Conservation (phyloP, 1,284 basidiomycete species). For the Naganishia sp. region DNA sequence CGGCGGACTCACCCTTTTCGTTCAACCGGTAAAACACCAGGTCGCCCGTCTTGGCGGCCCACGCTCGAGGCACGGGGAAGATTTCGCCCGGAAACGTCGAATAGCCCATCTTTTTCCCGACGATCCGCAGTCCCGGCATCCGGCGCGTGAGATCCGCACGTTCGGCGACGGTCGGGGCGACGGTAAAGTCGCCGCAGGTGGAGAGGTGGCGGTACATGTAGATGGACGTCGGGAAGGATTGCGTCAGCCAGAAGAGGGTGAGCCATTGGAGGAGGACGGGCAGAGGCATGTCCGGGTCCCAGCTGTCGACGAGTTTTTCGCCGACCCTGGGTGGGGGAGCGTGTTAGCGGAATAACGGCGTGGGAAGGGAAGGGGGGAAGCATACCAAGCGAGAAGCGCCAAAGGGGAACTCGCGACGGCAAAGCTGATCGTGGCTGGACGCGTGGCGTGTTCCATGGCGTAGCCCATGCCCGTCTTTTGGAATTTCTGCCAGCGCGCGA, state of each 20-base stretch:
- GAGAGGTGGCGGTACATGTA: constrained; percentile 51
- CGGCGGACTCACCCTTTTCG: constrained; percentile 45
- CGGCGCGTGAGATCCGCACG: constrained; percentile 36
- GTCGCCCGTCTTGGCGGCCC: constrained; percentile 48
- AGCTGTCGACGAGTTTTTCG: constrained; percentile 52
- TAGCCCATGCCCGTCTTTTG: constrained; percentile 39
- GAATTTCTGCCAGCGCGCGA: constrained; percentile 40
- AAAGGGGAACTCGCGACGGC: constrained; percentile 50
- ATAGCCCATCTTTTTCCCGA: constrained; percentile 39
- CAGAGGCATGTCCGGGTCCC: constrained; percentile 47
- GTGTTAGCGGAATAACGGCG: no score
- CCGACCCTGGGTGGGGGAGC: constrained; percentile 45
- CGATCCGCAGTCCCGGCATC: constrained; percentile 31
- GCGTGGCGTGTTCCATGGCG: constrained; percentile 45
- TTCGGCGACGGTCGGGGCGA: constrained; percentile 9
- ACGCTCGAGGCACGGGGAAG: constrained; percentile 48
- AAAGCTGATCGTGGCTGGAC: constrained; percentile 54
- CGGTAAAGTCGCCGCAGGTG: constrained; percentile 43
- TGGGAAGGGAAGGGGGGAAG: neutral
- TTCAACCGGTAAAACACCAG: constrained; percentile 50
- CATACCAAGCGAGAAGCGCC: constrained; percentile 53
- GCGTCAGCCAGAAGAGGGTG: constrained; percentile 55
- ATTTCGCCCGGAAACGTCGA: constrained; percentile 53
- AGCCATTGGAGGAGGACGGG: constrained; percentile 47
- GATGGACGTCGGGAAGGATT: constrained; percentile 53